phyloP scores from a whole-genome alignment of 1,139 yeast genomes.

The Geotrichum macrosporum region DNA sequence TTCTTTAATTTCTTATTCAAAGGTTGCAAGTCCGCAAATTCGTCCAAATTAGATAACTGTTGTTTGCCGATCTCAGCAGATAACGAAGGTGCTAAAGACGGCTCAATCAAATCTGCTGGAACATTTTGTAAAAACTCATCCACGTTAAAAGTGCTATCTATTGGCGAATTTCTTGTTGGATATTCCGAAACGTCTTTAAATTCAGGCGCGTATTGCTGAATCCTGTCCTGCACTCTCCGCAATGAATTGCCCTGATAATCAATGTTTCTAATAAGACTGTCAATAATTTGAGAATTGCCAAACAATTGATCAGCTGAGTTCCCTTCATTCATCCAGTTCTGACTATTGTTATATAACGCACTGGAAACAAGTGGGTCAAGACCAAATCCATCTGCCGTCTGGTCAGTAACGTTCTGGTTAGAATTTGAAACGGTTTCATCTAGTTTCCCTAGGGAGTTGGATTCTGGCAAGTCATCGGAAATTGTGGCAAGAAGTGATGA shows the following conservation, averaged over 20 bases:
- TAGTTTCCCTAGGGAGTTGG: too few species aligned
- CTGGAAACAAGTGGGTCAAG: conserved; percentile 11
- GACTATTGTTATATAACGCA: conserved; percentile 10
- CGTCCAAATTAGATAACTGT: background rate
- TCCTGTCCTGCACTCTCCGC: conserved; percentile 38
- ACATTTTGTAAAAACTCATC: conserved; percentile 5
- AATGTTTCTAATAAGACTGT: conserved; percentile 22
- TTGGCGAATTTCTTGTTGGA: background rate
- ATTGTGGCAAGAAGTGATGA: too few species aligned
- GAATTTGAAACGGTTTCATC: too few species aligned
- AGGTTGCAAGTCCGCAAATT: background rate
- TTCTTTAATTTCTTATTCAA: background rate
- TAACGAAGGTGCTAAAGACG: background rate
- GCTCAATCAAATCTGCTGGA: background rate
- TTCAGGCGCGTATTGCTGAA: conserved; percentile 29
- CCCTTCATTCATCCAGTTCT: conserved; percentile 12
- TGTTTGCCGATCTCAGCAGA: background rate
- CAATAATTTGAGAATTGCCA: conserved; percentile 21
- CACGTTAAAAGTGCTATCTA: conserved; percentile 3
- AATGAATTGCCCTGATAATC: conserved; percentile 35
- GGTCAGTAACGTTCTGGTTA: background rate
- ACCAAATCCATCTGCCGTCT: background rate
- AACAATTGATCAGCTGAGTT: conserved; percentile 20
- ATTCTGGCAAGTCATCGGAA: too few species aligned
- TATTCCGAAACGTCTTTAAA: background rate